phyloP scores from a whole-genome alignment of 2,329 filamentous ascomycete genomes.

The Emergomyces orientalis region DNA sequence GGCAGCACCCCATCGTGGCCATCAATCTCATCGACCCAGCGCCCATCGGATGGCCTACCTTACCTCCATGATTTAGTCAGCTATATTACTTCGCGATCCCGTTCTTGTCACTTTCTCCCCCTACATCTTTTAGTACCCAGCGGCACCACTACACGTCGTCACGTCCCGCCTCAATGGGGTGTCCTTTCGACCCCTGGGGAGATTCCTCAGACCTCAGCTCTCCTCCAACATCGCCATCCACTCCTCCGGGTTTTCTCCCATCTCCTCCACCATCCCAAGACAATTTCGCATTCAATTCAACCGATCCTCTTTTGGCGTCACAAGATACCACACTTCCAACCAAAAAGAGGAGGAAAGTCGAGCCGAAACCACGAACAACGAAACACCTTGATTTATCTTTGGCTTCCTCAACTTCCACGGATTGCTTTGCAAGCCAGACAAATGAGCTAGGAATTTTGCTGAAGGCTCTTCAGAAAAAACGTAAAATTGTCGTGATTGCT shows the following conservation, averaged over 20 bases:
- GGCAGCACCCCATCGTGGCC: background rate
- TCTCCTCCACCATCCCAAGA: slow-evolving; percentile 38
- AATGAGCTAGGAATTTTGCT: slow-evolving; percentile 60
- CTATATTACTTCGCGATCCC: background rate
- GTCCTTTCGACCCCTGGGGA: slow-evolving; percentile 20
- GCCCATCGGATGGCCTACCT: background rate
- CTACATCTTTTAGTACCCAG: background rate
- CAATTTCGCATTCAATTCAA: slow-evolving; percentile 23
- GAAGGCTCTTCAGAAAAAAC: slow-evolving; percentile 70
- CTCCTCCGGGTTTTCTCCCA: slow-evolving; percentile 32
- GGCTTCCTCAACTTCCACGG: slow-evolving; percentile 15
- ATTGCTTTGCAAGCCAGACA: slow-evolving; percentile 43
- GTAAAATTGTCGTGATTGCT: slow-evolving; percentile 94
- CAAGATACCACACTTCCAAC: slow-evolving; percentile 58
- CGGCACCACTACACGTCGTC: slow-evolving; percentile 5
- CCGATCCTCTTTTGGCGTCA: slow-evolving; percentile 24
- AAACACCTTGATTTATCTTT: slow-evolving; percentile 62
- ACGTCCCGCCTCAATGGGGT: background rate
- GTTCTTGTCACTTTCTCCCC: background rate
- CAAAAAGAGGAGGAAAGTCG: slow-evolving; percentile 63
- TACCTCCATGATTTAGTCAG: slow-evolving; percentile 1
- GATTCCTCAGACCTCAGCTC: slow-evolving; percentile 36
- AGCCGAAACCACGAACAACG: slow-evolving; percentile 64
- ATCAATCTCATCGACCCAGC: background rate
- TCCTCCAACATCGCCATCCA: slow-evolving; percentile 30